Percentiles rank a stretch among this genome's conserved stretches.
These are phyloP conservation scores for Colletotrichum musicola DNA, from an alignment of 2,329 filamentous ascomycete species.

Conservation along the genomic window DNA sequence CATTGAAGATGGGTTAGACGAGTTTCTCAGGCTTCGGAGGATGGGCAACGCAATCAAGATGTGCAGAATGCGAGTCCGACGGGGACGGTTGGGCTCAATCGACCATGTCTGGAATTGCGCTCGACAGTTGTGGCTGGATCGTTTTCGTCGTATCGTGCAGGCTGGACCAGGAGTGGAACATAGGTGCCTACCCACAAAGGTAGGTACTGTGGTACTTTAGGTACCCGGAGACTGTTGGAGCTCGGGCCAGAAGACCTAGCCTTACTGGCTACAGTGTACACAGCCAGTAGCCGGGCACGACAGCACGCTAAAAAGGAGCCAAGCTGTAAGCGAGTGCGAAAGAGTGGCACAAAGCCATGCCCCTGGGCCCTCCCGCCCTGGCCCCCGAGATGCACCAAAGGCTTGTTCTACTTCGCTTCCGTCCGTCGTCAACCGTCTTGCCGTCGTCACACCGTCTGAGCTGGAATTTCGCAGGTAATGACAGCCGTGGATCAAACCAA, in stretches of 20 bases:
- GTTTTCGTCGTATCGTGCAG: conserved; percentile 5
- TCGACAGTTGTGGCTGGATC: neutral
- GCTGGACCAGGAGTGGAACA: neutral
- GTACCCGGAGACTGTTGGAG: neutral
- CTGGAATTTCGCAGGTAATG: neutral
- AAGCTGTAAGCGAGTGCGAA: conserved; percentile 22
- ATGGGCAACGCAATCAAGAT: neutral
- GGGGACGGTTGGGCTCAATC: neutral
- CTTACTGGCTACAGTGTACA: conserved; percentile 10
- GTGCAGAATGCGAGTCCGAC: neutral
- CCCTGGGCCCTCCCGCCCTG: neutral
- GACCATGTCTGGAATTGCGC: too few species aligned
- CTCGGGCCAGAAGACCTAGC: neutral
- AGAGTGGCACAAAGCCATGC: neutral
- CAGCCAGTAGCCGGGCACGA: conserved; percentile 18
- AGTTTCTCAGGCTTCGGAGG: neutral
- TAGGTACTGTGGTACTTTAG: neutral
- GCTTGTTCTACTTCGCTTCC: neutral
- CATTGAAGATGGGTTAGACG: neutral
- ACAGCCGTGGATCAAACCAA: neutral
- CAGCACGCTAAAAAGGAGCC: neutral
- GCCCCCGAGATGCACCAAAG: neutral
- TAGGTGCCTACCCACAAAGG: neutral
- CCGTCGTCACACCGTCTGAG: neutral
- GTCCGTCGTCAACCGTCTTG: neutral